Evolutionary conservation across 352 stramenopile species (phyloP).

Genomic region (Aphanomyces invadans): DNA sequence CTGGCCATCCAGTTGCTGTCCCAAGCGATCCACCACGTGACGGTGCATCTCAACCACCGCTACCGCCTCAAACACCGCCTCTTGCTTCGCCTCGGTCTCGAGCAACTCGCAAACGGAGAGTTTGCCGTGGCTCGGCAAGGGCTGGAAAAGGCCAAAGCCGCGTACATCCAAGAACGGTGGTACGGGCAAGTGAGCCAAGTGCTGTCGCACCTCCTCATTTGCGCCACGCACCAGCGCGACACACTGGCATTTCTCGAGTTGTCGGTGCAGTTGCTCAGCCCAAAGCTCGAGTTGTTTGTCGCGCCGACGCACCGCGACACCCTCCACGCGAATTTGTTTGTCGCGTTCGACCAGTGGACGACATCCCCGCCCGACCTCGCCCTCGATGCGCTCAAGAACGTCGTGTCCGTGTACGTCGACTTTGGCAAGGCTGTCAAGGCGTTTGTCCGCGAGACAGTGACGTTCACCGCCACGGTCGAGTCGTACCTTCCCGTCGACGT

Average conservation of each 20-base stretch:
- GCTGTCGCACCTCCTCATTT: constrained; percentile 63
- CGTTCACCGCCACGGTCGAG: constrained; percentile 4
- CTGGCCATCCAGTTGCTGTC: constrained; percentile 68
- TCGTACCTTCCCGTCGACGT: constrained; percentile 15
- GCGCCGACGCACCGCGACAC: constrained; percentile 41
- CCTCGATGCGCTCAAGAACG: constrained; percentile 5
- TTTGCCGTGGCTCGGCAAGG: constrained; percentile 56
- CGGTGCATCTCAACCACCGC: constrained; percentile 53
- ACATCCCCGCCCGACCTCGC: constrained; percentile 27
- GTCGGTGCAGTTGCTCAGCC: constrained; percentile 66
- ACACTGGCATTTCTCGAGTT: constrained; percentile 68
- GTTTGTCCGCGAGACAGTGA: constrained; percentile 14
- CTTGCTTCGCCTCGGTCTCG: constrained; percentile 60
- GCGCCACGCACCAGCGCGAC: constrained; percentile 65
- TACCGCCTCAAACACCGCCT: constrained; percentile 68
- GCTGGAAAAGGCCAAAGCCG: constrained; percentile 58
- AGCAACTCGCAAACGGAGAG: constrained; percentile 60
- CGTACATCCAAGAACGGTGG: constrained; percentile 56
- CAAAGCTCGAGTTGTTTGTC: constrained; percentile 62
- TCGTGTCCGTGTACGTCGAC: constrained; percentile 15
- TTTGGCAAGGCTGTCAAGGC: constrained; percentile 6
- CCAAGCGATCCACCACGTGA: constrained; percentile 66
- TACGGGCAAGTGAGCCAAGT: constrained; percentile 67
- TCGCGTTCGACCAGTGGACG: constrained; percentile 36
- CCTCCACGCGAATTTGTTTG: constrained; percentile 52